Base-by-base conservation (phyloP, 2,329 filamentous ascomycete species). In the Coniochaeta hoffmannii region DNA sequence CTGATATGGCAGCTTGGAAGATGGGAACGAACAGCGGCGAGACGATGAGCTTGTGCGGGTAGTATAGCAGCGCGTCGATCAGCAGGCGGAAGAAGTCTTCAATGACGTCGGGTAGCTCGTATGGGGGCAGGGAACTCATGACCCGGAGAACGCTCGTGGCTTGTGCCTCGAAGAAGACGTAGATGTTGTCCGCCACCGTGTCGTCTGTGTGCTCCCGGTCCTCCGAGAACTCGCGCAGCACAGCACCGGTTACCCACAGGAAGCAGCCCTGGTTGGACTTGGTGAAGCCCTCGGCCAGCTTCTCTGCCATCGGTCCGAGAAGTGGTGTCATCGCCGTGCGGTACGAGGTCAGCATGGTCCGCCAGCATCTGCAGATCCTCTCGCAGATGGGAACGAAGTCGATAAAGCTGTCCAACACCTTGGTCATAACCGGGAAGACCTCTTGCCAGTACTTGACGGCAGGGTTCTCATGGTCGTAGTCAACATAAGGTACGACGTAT, bases 361-460 rank as follows among this genome's bases (percentile, higher is more conserved):
- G 85, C 91, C 93, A 99, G 76, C 90, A 97, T 59, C 93, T 85
- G 71, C 93, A 97, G 26, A 99, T 84, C 41, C 93, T 82, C 75
- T 99, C 94, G 61, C 95, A 88, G 57, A 99, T 95, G 3, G 94
- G 93, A 14, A 86, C 80, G 63, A 92, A 97, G 63, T 81, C 77
- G 59, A 92, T 82, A 68, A 97, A 99, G 67, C 87, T 93, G 65
- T 95, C 88, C 55, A 95, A 80, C 58, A 99, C 89, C 8, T 88
- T 90, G 9, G 89, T 85, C 57, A 97, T 78, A 36, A 97, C 85
- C 0, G 90, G 89, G 69, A 97, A 90, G 19, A 97, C 88, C 68
- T 97, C 92, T 64, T 93, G 84, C 80, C 94, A 97, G 74, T 99
- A 99, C 71, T 91, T 92, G 57, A 99, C 92, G 1, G 90, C 91